Evolutionary conservation across 1,139 yeast genomes (phyloP).

Genomic region (Nakaseomyces glabratus): DNA sequence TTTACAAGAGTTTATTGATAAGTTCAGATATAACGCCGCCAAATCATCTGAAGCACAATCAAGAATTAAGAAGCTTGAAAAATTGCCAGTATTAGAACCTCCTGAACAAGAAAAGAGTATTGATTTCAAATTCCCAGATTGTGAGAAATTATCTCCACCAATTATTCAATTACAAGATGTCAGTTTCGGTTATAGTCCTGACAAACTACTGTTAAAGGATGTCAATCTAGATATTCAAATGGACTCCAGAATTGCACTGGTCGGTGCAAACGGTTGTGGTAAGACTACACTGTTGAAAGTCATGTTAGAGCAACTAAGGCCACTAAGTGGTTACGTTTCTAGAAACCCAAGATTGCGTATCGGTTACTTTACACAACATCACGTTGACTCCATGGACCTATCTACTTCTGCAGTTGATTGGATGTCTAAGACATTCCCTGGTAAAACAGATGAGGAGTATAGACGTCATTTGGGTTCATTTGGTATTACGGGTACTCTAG

Average conservation of each 20-base stretch:
- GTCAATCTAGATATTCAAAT: conserved; percentile 87
- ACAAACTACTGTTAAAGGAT: conserved; percentile 51
- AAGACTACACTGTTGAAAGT: conserved; percentile 87
- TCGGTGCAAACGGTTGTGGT: conserved; percentile 99
- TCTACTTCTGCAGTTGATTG: conserved; percentile 82
- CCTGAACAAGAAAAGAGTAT: conserved; percentile 88
- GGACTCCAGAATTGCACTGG: conserved; percentile 91
- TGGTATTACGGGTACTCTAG: conserved; percentile 92
- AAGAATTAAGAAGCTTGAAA: conserved; percentile 90
- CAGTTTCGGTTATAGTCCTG: conserved; percentile 70
- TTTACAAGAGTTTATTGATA: conserved; percentile 88
- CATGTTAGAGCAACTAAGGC: conserved; percentile 66
- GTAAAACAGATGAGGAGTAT: conserved; percentile 92
- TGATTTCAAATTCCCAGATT: conserved; percentile 89
- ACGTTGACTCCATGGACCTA: conserved; percentile 95
- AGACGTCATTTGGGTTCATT: conserved; percentile 94
- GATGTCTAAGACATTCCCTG: conserved; percentile 87
- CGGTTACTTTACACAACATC: conserved; percentile 99
- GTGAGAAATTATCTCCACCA: conserved; percentile 89
- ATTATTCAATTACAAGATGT: conserved; percentile 82
- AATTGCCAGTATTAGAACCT: conserved; percentile 82
- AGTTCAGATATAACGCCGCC: conserved; percentile 94
- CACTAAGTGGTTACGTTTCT: conserved; percentile 65
- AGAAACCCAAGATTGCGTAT: conserved; percentile 81
- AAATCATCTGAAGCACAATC: conserved; percentile 97